Percentiles rank a stretch among this genome's conserved stretches.
Conservation (phyloP, 768 basidiomycete species). For the Boletellus emodensis region DNA sequence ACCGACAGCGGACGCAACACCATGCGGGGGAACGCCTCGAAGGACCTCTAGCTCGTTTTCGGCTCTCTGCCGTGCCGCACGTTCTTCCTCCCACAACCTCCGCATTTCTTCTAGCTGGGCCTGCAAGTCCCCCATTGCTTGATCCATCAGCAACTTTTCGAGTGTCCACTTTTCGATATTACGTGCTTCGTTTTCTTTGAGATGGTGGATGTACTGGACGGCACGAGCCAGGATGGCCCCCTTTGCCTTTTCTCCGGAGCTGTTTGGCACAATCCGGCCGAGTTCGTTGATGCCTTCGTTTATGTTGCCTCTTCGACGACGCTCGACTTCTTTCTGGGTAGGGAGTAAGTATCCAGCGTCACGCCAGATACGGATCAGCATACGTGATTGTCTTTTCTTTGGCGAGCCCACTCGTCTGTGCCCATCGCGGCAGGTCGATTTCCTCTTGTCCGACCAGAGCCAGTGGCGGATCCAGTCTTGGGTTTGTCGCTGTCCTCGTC, state of each 20-base stretch:
- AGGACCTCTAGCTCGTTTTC: conserved; percentile 65
- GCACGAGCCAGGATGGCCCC: conserved; percentile 85
- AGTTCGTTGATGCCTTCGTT: conserved; percentile 95
- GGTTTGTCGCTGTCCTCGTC: conserved; percentile 27
- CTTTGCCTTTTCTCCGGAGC: conserved; percentile 84
- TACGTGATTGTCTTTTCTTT: conserved; percentile 81
- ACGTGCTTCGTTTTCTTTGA: conserved; percentile 86
- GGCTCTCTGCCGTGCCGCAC: conserved; percentile 50
- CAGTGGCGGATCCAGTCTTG: conserved; percentile 17
- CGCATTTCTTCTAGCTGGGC: conserved; percentile 79
- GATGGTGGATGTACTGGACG: conserved; percentile 86
- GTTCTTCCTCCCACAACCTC: conserved; percentile 78
- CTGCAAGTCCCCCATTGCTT: conserved; percentile 85
- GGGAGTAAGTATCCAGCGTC: not conserved
- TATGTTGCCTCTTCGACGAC: conserved; percentile 90
- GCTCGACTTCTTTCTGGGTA: conserved; percentile 93
- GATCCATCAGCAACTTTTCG: conserved; percentile 89
- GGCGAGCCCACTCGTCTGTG: conserved; percentile 74
- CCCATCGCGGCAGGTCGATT: conserved; percentile 61
- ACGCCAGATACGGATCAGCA: conserved; percentile 20
- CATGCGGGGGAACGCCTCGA: conserved; percentile 33
- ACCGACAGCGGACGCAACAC: not conserved
- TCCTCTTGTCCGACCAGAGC: conserved; percentile 43
- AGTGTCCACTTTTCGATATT: conserved; percentile 94
- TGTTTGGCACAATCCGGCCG: conserved; percentile 82